phyloP scores from a whole-genome alignment of 139 green algal genomes.

The Chlamydomonas sp. region DNA sequence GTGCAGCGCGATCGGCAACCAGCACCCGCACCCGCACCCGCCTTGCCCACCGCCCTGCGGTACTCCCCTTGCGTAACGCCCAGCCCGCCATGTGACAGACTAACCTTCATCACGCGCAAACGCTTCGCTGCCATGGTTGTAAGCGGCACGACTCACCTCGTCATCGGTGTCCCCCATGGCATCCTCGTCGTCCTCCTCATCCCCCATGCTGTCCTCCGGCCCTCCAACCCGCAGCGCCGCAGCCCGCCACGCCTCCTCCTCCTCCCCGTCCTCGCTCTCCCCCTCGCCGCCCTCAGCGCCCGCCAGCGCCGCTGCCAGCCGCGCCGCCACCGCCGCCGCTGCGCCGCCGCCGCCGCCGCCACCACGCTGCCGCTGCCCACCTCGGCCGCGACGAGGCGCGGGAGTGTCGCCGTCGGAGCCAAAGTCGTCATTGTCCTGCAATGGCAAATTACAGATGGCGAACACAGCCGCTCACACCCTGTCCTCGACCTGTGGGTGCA shows the following conservation, averaged over 20 bases:
- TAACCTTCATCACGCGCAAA: background rate
- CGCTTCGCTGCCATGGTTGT: too few relatives aligned
- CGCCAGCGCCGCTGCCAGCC: background rate
- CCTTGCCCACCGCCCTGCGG: too few relatives aligned
- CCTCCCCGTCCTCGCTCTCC: constrained; percentile 12
- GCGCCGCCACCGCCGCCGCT: background rate
- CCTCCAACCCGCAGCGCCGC: background rate
- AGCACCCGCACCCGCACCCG: background rate
- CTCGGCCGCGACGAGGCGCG: background rate
- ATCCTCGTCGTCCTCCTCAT: constrained; percentile 1
- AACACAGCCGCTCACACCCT: background rate
- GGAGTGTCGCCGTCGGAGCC: background rate
- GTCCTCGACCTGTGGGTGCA: background rate
- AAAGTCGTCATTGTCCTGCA: background rate
- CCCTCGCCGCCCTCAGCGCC: background rate
- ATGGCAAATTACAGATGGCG: too few relatives aligned
- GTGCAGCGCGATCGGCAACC: too few relatives aligned
- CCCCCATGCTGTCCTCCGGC: background rate
- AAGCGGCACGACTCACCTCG: background rate
- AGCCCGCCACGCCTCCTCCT: background rate
- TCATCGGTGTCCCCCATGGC: background rate
- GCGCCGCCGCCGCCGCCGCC: background rate
- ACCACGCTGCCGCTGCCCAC: background rate
- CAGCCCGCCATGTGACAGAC: too few relatives aligned
- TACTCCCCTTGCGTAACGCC: too few relatives aligned